Evolutionary conservation across 2,329 filamentous ascomycete genomes (phyloP), one percentile per base, ranked within the genome.

Genomic region (Geosmithia morbida): DNA sequence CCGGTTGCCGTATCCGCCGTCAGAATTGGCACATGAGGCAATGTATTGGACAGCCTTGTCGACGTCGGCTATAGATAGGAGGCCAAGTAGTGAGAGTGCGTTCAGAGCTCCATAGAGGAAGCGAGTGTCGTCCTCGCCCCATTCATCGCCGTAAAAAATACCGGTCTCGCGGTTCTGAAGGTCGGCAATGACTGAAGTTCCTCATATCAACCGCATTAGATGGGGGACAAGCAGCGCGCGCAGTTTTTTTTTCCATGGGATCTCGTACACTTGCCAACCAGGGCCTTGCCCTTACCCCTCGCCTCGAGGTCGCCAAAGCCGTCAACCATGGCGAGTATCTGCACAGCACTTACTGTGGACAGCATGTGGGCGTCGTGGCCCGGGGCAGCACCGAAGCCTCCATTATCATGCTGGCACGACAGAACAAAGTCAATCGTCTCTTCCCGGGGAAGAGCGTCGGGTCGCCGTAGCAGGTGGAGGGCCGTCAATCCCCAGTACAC

Each of bases 311-410:
- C 85, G 51, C 83, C 83, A 55, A 96, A 73, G 26, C 84, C 92
- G 66, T 95, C 84, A 26, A 94, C 68, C 59, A 85, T 87, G 54
- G 85, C 86, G 46, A 98, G 74, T 55, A 96, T 88, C 69, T 98
- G 92, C 56, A 98, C 83, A 47, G 87, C 89, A 66, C 88, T 96
- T 60, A 92, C 85, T 48, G 92, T 98, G 62, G 90, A 96, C 46
- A 97, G 77, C 79, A 98, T 87, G 64, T 98, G 92, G 22, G 90
- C 81, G 67, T 98, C 92, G 62, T 98, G 92, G 6, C 86, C 85
- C 0, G 92, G 92, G 13, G 90, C 89, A 47, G 92, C 89, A 44
- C 89, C 89, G 60, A 98, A 97, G 14, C 92, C 92, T 45, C 92
- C 92, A 59, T 74, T 85, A 1, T 86, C 80, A 61, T 88, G 83